Conservation (phyloP, 2,329 filamentous ascomycete species). For the Diaporthe ampelina region DNA sequence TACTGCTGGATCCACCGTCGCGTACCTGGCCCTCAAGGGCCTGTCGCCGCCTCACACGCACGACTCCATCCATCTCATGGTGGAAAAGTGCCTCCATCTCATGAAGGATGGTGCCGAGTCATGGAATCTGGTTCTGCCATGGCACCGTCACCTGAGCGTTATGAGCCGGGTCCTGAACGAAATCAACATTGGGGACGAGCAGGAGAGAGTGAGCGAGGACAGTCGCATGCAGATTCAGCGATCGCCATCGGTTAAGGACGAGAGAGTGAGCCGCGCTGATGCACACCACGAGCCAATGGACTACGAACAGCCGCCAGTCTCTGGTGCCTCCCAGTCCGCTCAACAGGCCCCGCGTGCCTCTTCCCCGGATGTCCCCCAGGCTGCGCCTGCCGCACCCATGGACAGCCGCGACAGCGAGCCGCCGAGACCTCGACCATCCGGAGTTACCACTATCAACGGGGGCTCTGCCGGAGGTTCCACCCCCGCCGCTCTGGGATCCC, state of each 20-base stretch:
- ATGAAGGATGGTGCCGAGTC: conserved; percentile 71
- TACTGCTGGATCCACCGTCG: conserved; percentile 71
- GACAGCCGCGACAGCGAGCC: conserved; percentile 68
- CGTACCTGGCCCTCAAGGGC: conserved; percentile 73
- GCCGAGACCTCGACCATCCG: conserved; percentile 64
- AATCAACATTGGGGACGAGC: conserved; percentile 57
- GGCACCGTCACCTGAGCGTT: conserved; percentile 71
- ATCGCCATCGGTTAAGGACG: conserved; percentile 66
- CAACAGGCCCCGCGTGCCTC: conserved; percentile 42
- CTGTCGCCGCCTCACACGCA: conserved; percentile 68
- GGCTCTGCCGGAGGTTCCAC: conserved; percentile 64
- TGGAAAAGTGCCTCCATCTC: conserved; percentile 70
- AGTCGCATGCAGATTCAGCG: conserved; percentile 49
- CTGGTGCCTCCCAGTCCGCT: conserved; percentile 48
- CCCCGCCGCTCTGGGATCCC: conserved; percentile 60
- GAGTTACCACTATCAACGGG: conserved; percentile 72
- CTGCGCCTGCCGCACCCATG: conserved; percentile 39
- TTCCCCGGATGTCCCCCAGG: conserved; percentile 45
- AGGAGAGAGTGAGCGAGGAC: conserved; percentile 52
- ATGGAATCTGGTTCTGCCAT: conserved; percentile 71
- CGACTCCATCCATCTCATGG: conserved; percentile 70
- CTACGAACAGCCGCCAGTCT: conserved; percentile 62
- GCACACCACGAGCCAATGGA: conserved; percentile 70
- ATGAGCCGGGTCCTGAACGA: conserved; percentile 73
- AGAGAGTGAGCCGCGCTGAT: conserved; percentile 67